Percentiles rank a stretch among this genome's conserved stretches.
These are phyloP conservation scores for Arabis hirsuta DNA, from an alignment of 345 rosid species.

Conservation along the genomic window DNA sequence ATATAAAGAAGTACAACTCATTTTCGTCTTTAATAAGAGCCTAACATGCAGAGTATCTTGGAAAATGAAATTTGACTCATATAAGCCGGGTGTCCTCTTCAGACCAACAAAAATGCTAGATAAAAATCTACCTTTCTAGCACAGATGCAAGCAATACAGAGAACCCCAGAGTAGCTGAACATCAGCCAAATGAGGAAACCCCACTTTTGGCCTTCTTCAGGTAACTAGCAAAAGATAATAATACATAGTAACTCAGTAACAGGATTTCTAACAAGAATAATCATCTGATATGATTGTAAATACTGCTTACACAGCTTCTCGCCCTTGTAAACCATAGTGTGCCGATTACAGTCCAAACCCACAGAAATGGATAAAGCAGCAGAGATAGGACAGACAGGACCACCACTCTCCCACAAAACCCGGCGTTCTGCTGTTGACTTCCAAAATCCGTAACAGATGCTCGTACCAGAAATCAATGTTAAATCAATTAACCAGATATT, in stretches of 20 bases:
- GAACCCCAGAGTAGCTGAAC: slow-evolving; percentile 93
- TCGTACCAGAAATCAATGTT: slow-evolving; percentile 16
- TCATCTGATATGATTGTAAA: background rate
- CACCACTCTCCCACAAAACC: slow-evolving; percentile 88
- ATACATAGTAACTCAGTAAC: slow-evolving; percentile 27
- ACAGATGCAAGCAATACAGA: slow-evolving; percentile 83
- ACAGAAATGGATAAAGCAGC: slow-evolving; percentile 85
- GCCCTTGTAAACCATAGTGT: slow-evolving; percentile 86
- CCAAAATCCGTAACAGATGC: slow-evolving; percentile 80
- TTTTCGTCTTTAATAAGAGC: too few species aligned
- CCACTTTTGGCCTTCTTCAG: slow-evolving; percentile 95
- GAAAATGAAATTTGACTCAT: too few species aligned
- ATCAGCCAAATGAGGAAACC: slow-evolving; percentile 96
- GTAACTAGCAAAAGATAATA: slow-evolving; percentile 62
- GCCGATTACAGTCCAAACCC: slow-evolving; percentile 96
- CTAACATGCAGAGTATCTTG: too few species aligned
- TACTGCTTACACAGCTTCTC: slow-evolving; percentile 70
- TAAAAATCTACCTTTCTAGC: slow-evolving; percentile 60
- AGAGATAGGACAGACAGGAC: slow-evolving; percentile 78
- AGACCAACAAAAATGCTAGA: slow-evolving; percentile 18
- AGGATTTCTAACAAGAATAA: slow-evolving; percentile 17
- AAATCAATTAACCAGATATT: background rate
- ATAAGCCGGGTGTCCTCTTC: slow-evolving; percentile 4
- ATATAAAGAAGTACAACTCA: too few species aligned
- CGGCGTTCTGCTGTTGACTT: slow-evolving; percentile 91